Percentiles rank a stretch among this genome's conserved stretches.
Conservation (phyloP, 257 asterid genomes). For the Solanum rostratum region DNA sequence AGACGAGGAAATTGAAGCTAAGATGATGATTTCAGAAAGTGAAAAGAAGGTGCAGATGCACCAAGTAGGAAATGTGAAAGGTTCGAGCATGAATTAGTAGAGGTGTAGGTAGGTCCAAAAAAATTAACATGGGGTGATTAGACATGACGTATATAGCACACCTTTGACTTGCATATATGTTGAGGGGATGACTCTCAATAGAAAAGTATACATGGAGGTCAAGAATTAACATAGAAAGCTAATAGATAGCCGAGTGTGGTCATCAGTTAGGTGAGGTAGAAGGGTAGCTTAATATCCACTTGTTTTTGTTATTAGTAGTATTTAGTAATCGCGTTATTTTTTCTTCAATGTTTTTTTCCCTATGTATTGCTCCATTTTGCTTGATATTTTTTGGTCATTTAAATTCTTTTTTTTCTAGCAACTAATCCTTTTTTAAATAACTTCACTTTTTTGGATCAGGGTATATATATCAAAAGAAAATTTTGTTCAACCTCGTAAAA, state of each 20-base stretch:
- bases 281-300: not conserved
- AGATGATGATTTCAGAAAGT: not conserved
- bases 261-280: not conserved
- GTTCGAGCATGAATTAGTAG: not conserved
- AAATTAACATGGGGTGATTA: not conserved
- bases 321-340: not conserved
- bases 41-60: not conserved
- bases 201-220: not conserved
- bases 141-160: not conserved
- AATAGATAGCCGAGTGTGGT: not conserved
- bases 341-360: not conserved
- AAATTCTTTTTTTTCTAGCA: not conserved
- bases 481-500: not conserved
- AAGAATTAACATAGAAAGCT: not conserved
- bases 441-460: not conserved
- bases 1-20: not conserved
- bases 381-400: not conserved
- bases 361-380: not conserved
- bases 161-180: not conserved
- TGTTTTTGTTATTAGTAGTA: not conserved
- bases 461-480: fast-evolving
- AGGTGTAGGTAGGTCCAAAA: not conserved
- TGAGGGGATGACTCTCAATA: not conserved
- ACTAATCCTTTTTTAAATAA: not conserved
- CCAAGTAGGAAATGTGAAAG: not conserved